Conservation (phyloP, 1,284 basidiomycete genomes). For the Boletus albobrunnescens region DNA sequence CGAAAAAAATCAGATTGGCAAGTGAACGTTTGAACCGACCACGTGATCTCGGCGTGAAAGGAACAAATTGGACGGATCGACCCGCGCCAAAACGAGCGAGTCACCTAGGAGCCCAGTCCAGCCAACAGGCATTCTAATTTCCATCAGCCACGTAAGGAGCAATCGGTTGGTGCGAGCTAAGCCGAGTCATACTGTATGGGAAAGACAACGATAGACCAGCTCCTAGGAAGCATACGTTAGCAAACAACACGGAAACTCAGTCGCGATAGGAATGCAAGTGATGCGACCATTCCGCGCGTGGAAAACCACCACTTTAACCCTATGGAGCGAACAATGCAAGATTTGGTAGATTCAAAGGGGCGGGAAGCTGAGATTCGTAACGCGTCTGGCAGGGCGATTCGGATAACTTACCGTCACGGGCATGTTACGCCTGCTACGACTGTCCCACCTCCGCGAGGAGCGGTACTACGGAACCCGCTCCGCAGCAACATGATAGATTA, state of each 20-base stretch:
- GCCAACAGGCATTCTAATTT: background rate
- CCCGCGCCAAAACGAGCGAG: background rate
- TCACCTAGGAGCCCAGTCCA: background rate
- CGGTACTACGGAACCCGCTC: conserved; percentile 8
- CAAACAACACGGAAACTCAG: conserved; percentile 18
- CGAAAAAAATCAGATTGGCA: background rate
- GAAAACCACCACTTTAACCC: conserved; percentile 19
- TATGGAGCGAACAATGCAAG: conserved; percentile 24
- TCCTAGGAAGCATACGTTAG: conserved; percentile 3
- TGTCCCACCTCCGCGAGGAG: conserved; percentile 5
- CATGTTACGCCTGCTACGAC: conserved; percentile 7
- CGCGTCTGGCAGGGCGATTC: background rate
- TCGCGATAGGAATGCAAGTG: conserved; percentile 13
- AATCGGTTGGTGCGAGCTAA: conserved; percentile 2
- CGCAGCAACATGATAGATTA: conserved; percentile 13
- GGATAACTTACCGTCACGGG: conserved; percentile 12
- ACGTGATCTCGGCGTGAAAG: conserved; percentile 7
- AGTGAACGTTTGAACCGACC: background rate
- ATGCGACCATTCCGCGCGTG: conserved; percentile 8
- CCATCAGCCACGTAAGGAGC: conserved; percentile 3
- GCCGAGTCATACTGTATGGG: conserved; percentile 9
- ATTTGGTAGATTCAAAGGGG: conserved; percentile 19
- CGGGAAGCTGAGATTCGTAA: conserved; percentile 5
- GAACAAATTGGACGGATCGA: conserved; percentile 1
- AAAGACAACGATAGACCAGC: background rate